Base-by-base conservation (phyloP, 1,284 basidiomycete species). In the Fomitopsis palustris region DNA sequence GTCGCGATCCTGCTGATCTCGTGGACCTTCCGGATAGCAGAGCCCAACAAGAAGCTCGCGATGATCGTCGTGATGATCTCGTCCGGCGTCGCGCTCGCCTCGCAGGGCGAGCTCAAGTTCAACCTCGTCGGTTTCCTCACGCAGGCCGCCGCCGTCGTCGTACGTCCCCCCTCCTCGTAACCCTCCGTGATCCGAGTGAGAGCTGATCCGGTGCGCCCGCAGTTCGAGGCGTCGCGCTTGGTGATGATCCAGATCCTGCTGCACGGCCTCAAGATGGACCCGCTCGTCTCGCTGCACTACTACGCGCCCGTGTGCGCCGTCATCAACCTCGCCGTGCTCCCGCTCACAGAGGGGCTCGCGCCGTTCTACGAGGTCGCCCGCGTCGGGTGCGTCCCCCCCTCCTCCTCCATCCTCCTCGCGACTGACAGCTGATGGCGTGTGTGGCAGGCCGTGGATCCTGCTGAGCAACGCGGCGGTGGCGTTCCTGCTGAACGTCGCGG, bases 221-320 rank as follows among this genome's bases (percentile, higher is more conserved):
- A 87, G 82, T 95, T 96, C 65, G 93, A 96, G 74, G 88, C 92
- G 2, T 92, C 90, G 35, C 88, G 96, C 54, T 84, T 98, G 19
- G 95, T 98, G 47, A 95, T 98, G 90, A 97, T 98, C 64, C 92
- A 98, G 74, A 87, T 96, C 59, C 85, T 98, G 43, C 82, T 98
- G 2, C 96, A 98, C 74, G 95, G 95, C 53, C 80, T 97, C 74
- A 96, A 98, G 80, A 94, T 98, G 95, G 94, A 97, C 75, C 96
- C 96, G 3, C 84, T 98, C 31, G 94, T 96, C 27, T 97, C 94
- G 35, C 79, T 98, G 58, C 93, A 98, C 79, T 98, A 97, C 81
- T 96, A 95, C 73, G 93, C 93, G 9, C 93, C 93, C n/a, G 92
- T 98, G 57, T 98, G 96, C 73, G 95, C 96, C 1, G 74, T 82